Conservation (phyloP, 345 rosid species). For the Clarkia xantiana region DNA sequence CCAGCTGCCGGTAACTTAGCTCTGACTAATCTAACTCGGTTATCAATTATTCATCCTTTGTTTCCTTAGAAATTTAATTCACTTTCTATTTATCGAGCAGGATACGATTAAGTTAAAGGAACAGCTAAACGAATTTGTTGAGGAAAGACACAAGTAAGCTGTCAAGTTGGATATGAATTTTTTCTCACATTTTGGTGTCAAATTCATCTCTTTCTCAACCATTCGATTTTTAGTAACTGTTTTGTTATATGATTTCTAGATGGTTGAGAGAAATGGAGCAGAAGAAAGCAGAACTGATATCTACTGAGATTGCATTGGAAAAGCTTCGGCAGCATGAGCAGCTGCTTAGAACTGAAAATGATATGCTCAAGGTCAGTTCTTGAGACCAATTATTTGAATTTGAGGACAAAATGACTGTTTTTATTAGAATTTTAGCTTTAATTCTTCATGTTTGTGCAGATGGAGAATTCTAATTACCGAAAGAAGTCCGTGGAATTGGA, state of each 20-base stretch:
- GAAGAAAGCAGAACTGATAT: slow-evolving; percentile 60
- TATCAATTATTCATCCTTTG: neutral
- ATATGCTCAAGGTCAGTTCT: slow-evolving; percentile 50
- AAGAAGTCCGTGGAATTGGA: slow-evolving; percentile 56
- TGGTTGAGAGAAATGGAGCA: slow-evolving; percentile 83
- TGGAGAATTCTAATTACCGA: slow-evolving; percentile 53
- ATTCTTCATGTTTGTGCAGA: slow-evolving; percentile 18
- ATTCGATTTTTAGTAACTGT: slow-evolving; percentile 4
- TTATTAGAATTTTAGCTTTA: neutral
- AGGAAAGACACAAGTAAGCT: slow-evolving; percentile 74
- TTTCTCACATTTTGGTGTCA: neutral
- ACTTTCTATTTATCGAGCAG: slow-evolving; percentile 23
- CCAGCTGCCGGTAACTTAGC: slow-evolving; percentile 40
- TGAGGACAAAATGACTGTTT: neutral
- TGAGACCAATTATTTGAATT: neutral
- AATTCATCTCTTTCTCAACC: neutral
- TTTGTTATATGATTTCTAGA: slow-evolving; percentile 20
- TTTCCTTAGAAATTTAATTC: neutral
- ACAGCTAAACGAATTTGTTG: slow-evolving; percentile 59
- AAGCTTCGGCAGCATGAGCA: slow-evolving; percentile 55
- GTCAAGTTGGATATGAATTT: neutral
- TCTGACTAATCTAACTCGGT: neutral
- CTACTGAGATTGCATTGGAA: slow-evolving; percentile 60
- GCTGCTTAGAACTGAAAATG: slow-evolving; percentile 57
- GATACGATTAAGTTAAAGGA: slow-evolving; percentile 51